phyloP scores from a whole-genome alignment of 2,329 filamentous ascomycete species.

The Xylariaceae sp. region DNA sequence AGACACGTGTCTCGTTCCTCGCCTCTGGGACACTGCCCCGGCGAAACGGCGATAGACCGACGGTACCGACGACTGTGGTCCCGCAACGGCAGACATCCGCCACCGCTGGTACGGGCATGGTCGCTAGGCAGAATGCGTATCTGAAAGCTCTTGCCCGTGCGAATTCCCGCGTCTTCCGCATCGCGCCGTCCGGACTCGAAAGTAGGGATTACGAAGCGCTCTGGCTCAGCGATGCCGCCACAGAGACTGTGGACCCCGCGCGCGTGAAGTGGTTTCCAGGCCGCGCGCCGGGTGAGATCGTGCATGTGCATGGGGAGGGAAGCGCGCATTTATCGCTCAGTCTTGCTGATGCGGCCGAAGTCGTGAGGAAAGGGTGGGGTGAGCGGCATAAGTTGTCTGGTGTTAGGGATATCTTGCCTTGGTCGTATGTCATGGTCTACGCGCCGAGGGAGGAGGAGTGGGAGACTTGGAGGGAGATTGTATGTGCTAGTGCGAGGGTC shows the following conservation, averaged over 20 bases:
- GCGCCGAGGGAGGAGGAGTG: slow-evolving; percentile 37
- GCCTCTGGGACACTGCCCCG: neutral
- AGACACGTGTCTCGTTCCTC: neutral
- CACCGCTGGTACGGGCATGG: slow-evolving; percentile 7
- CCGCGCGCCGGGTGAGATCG: slow-evolving; percentile 30
- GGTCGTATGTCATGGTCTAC: slow-evolving; percentile 38
- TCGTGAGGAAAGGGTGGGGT: slow-evolving; percentile 36
- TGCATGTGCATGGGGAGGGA: slow-evolving; percentile 37
- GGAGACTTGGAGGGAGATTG: slow-evolving; percentile 25
- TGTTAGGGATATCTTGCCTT: slow-evolving; percentile 25
- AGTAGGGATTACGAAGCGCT: slow-evolving; percentile 29
- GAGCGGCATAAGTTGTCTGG: slow-evolving; percentile 37
- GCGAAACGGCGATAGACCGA: slow-evolving; percentile 23
- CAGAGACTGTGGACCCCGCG: neutral
- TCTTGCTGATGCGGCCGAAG: slow-evolving; percentile 34
- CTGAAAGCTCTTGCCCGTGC: slow-evolving; percentile 18
- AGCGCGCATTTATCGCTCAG: slow-evolving; percentile 37
- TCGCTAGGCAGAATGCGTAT: slow-evolving; percentile 25
- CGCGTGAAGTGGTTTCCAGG: slow-evolving; percentile 13
- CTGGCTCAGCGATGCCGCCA: slow-evolving; percentile 15
- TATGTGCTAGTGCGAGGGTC: slow-evolving; percentile 22
- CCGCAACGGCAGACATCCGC: slow-evolving; percentile 38
- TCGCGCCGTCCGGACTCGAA: slow-evolving; percentile 30
- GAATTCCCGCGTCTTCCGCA: slow-evolving; percentile 28
- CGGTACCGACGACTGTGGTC: slow-evolving; percentile 32